Conservation (phyloP, 2,329 filamentous ascomycete species). For the Cytospora piceicola region DNA sequence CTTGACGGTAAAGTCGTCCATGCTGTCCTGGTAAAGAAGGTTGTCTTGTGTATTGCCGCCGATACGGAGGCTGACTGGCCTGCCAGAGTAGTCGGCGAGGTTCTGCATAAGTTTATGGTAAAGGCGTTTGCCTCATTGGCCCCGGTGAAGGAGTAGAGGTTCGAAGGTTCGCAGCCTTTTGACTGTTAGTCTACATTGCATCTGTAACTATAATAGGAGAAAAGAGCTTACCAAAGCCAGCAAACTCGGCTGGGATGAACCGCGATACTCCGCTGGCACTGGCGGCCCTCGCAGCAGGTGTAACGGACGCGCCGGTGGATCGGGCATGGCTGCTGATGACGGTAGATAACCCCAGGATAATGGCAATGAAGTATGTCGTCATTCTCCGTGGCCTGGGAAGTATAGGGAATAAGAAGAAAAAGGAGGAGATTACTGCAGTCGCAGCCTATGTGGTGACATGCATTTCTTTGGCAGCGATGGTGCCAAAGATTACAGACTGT, state of each 20-base stretch:
- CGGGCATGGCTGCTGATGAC: not conserved
- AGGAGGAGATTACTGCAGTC: too few relatives aligned
- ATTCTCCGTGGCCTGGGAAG: too few relatives aligned
- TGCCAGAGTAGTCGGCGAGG: slow-evolving; percentile 6
- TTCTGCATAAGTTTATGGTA: slow-evolving; percentile 6
- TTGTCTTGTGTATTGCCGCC: slow-evolving; percentile 6
- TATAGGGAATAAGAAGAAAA: too few relatives aligned
- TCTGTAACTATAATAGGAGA: too few relatives aligned
- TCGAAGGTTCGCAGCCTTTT: slow-evolving; percentile 3
- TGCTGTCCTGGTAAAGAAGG: not conserved
- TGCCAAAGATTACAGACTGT: too few relatives aligned
- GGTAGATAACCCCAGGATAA: too few relatives aligned
- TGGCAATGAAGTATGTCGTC: too few relatives aligned
- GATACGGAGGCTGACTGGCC: not conserved
- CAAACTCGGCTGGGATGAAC: slow-evolving; percentile 3
- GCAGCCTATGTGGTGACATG: too few relatives aligned
- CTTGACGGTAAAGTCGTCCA: not conserved
- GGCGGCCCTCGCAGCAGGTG: slow-evolving; percentile 1
- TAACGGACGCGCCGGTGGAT: not conserved
- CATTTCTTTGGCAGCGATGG: too few relatives aligned
- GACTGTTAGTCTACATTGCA: not conserved
- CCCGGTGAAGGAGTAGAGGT: slow-evolving; percentile 2
- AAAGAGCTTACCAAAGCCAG: slow-evolving; percentile 4
- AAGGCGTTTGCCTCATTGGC: not conserved
- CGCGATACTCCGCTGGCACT: not conserved